Evolutionary conservation across 2,329 filamentous ascomycete genomes (phyloP), one percentile per base, ranked within the genome.

Genomic region (Polychaeton citri): DNA sequence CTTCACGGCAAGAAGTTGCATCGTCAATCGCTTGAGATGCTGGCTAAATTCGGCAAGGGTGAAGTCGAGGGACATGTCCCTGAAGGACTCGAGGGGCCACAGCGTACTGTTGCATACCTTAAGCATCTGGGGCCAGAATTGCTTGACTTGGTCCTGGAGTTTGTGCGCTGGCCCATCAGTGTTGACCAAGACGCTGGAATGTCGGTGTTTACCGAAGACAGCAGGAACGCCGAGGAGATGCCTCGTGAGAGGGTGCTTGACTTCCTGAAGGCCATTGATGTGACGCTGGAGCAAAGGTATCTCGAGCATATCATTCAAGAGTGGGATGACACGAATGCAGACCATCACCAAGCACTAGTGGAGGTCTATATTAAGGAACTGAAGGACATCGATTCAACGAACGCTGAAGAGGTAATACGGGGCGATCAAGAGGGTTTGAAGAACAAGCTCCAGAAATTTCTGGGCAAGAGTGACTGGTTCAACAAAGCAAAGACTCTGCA

Each of bases 1-100:
- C 78, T 96, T 47, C 85, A 92, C 50, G 90, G 90, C 43, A 98
- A 98, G 63, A 87, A 81, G 57, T 70, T 96, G 28, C 90, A 98
- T 59, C 76, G 79, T 13, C 79, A 92, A 52, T 88, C 90, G 0
- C 63, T 98, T 13, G 81, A 85, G 45, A 64, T 95, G 19, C 69
- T 98, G 1, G 73, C 75, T 47, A 81, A 79, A 43, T 95, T 95
- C 47, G 88, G 88, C 13, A 72, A 61, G 41, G 63, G 62, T 30
- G 60, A 67, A 39, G 62, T 61, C 1, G 63, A 63, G 16, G 60
- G 64, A 19, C 49, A 65, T 34, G 56, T 63, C 6, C 52, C 62
- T 2, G 61, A 68, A 12, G 65, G 69, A 4, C 69, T 98, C 5
- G 79, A 81, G 46, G 90, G 90, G 0, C 85, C 90, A 2, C 75